phyloP scores from a whole-genome alignment of 2,329 filamentous ascomycete genomes.

The Diatrype stigma region DNA sequence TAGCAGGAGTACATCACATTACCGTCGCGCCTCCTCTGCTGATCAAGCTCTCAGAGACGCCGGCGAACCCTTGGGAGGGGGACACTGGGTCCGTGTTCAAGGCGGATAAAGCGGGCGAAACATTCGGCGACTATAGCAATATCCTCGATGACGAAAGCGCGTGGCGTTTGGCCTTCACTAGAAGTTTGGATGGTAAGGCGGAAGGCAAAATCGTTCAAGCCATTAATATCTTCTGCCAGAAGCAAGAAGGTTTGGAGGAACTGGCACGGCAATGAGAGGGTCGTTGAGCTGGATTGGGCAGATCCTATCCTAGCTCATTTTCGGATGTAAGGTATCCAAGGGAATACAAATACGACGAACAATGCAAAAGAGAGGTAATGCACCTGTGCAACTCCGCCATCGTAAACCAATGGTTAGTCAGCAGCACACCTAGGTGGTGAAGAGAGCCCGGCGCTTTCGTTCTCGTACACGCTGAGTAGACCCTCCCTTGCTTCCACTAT shows the following conservation, averaged over 20 bases:
- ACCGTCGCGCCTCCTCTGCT: conserved; percentile 54
- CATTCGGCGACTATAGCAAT: conserved; percentile 9
- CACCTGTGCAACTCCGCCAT: no score
- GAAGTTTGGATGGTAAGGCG: conserved; percentile 40
- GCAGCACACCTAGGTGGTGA: no score
- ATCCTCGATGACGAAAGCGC: conserved; percentile 37
- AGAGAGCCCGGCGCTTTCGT: no score
- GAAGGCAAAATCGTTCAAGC: conserved; percentile 51
- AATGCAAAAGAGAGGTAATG: no score
- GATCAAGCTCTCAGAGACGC: conserved; percentile 37
- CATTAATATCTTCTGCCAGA: conserved; percentile 54
- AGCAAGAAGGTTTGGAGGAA: conserved; percentile 48
- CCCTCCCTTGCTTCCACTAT: neutral
- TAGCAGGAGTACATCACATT: conserved; percentile 55
- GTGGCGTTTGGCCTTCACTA: conserved; percentile 48
- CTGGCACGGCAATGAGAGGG: conserved; percentile 12
- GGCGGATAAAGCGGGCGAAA: conserved; percentile 4
- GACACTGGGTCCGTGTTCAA: conserved; percentile 26
- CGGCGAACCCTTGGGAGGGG: conserved; percentile 27
- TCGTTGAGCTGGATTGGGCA: neutral
- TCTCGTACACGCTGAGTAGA: no score
- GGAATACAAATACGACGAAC: no score
- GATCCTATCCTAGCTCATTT: neutral
- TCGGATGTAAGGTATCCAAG: no score
- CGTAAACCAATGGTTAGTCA: no score